Conservation (phyloP, 169 alveolate genomes). For the Perkinsus marinus region DNA sequence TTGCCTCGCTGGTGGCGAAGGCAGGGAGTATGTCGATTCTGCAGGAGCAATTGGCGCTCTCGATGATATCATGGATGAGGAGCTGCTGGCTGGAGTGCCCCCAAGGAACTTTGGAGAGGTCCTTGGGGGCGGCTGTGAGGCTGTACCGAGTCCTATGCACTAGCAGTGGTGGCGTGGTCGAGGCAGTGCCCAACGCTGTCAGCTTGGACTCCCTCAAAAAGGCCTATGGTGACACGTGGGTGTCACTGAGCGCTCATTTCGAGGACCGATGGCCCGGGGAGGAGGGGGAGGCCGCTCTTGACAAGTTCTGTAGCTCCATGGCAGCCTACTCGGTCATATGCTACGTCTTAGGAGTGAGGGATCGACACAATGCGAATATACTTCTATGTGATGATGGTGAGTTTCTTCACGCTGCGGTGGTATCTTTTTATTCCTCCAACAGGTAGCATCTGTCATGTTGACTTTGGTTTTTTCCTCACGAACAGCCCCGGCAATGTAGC, state of each 20-base stretch:
- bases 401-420: slow-evolving; percentile 19
- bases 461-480: slow-evolving; percentile 64
- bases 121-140: neutral
- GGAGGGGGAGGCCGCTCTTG: neutral
- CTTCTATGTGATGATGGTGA: slow-evolving; percentile 60
- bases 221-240: neutral
- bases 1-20: neutral
- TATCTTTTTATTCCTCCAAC: neutral
- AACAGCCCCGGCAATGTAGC: slow-evolving; percentile 60
- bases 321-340: slow-evolving; percentile 67
- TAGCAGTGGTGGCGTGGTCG: neutral
- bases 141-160: neutral
- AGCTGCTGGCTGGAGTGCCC: neutral
- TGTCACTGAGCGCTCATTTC: neutral
- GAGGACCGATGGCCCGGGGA: neutral
- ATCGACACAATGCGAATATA: slow-evolving; percentile 73
- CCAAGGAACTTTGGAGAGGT: neutral
- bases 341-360: slow-evolving; percentile 62
- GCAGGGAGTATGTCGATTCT: neutral
- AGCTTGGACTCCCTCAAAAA: neutral
- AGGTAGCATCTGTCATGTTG: slow-evolving; percentile 42
- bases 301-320: slow-evolving; percentile 1
- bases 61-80: neutral
- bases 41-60: neutral
- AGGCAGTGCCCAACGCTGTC: neutral